Base-by-base conservation (phyloP, 108 stramenopile genomes). In the Cyclotella cryptica region DNA sequence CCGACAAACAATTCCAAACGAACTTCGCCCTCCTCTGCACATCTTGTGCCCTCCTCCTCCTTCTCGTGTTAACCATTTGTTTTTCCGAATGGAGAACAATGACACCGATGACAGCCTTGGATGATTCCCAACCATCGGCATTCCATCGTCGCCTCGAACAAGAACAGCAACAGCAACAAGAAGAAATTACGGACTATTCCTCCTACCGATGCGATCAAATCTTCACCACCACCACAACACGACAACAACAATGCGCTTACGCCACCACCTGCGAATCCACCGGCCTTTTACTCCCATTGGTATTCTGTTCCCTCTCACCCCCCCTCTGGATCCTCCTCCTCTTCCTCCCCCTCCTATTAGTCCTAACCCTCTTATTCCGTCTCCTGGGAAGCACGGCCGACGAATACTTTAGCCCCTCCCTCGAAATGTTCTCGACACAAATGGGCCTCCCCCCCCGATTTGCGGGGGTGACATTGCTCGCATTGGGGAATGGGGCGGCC, bases 401-500 rank as follows among this genome's bases (percentile, higher is more conserved):
- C 71, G 97, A 97, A 64, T 99, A 91, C 83, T 99, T 99, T 70
- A 86, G 84, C 10, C 98, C 98, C 9, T 82, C 89, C 24, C 78
- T 99, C 51, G 97, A 96, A 80, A 91, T 89, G 92, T 96, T 99
- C 63, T 88, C 85, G 30, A 42, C 77, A 22, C 84, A 94, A 69
- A 54, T 97, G 67, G 89, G 96, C 10, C 72, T 99, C 29, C 92
- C 98, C 6, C 97, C 97, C 0, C 91, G 97, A 11, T 96, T 99
- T 74, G 97, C 98, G 2, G 98, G 98, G 0, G 98, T 99, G 28
- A 94, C 97, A 0, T 77, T 98, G 13, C 80, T 99, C 66, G 98
- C 98, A 7, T 76, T 99, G 55, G 98, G 98, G 22, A 99, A 99
- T 87, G 98, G 98, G 15, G 97, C 98, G 11, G 95, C 97, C 17